Base-by-base conservation (phyloP, 2,329 filamentous ascomycete genomes). In the Aspergillus pseudoterreus region DNA sequence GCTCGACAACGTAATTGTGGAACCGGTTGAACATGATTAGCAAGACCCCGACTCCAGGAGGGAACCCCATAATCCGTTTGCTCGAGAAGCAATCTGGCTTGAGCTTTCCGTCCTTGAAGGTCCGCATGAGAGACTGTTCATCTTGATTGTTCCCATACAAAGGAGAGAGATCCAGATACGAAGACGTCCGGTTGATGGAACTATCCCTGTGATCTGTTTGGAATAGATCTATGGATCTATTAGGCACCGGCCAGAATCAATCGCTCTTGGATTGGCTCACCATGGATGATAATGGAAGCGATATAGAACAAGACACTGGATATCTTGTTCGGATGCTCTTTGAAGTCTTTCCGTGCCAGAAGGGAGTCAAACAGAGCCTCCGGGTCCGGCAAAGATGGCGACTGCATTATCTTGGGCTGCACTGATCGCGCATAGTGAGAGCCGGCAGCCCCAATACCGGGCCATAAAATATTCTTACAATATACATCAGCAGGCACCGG, bases 271-370 rank as follows among this genome's bases (percentile, higher is more conserved):
- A n/a, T 9, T n/a, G 15, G 30, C 27, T 9, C 8, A 68, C 76
- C 76, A 57, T 82, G 80, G 47, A 81, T 82, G 53, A 83, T 82
- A 61, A 92, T 86, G 6, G 85, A 83, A 0, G 87, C 88, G 41
- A 88, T 74, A 57, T 90, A 90, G 67, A 89, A 90, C 14, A 92
- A 73, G 71, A 90, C 83, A 59, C 84, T 86, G 0, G 86, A 90
- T 38, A 91, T 83, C n/a, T 82, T 80, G 46, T 86, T 86, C 0
- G 85, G 84, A 64, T 90, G 87, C 49, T 83, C 75, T 54, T 82
- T 78, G 54, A 82, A 82, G n/a, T 77, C 70, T 52, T 80, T 78
- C 22, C 86, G 79, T 14, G 81, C 82, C 76, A 89, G 80, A 22
- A 88, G 64, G 19, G 79, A 80, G 66, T 89, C 86, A 53, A 90